A percentile compares a stretch with the other conserved stretches of the same genome.
Evolutionary conservation across 2,329 filamentous ascomycete species (phyloP).

Genomic region (Plenodomus lindquistii): DNA sequence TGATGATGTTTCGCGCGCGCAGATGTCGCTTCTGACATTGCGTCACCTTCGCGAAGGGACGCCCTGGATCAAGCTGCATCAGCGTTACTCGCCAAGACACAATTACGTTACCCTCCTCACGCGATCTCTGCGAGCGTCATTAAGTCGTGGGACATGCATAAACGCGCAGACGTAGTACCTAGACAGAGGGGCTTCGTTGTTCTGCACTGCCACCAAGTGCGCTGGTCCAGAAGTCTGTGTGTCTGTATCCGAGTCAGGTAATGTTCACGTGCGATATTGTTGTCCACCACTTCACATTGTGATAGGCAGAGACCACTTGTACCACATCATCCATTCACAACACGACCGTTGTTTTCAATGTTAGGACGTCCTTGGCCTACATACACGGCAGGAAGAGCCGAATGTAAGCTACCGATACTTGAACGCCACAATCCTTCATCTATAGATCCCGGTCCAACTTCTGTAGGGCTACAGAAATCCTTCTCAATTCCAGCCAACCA

Average conservation of each 20-base stretch:
- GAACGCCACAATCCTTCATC: not conserved
- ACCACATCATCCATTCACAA: not conserved
- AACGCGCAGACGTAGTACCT: too few species aligned
- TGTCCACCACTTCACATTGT: not conserved
- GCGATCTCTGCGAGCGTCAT: too few species aligned
- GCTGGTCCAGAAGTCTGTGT: not conserved
- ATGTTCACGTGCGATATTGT: not conserved
- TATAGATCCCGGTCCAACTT: not conserved
- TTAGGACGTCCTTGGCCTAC: not conserved
- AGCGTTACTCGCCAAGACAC: too few species aligned
- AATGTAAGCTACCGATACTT: too few species aligned
- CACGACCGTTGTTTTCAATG: not conserved
- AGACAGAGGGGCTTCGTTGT: too few species aligned
- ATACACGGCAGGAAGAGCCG: too few species aligned
- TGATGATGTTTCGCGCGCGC: too few species aligned
- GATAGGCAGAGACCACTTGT: not conserved
- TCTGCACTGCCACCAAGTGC: not conserved
- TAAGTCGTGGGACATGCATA: too few species aligned
- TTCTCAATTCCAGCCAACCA: too few species aligned
- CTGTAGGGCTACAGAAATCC: not conserved
- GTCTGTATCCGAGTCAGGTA: not conserved
- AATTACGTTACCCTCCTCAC: too few species aligned
- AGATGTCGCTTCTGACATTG: not conserved
- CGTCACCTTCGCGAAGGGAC: too few species aligned
- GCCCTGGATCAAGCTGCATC: not conserved